Conservation (phyloP, 2,329 filamentous ascomycete species). For the Dothistroma pini region DNA sequence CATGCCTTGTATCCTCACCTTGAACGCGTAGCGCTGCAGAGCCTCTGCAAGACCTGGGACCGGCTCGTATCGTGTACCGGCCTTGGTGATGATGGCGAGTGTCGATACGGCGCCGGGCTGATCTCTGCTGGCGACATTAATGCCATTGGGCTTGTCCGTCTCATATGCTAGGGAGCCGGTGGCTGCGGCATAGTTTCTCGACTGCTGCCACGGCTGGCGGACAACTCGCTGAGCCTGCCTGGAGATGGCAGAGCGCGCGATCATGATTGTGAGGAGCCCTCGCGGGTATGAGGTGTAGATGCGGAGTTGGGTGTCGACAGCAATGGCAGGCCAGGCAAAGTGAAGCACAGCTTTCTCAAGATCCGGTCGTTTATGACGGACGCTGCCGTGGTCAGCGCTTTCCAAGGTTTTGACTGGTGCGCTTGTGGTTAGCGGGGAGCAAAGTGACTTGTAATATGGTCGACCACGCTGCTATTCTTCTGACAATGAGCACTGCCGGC, state of each 20-base stretch:
- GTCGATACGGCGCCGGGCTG: slow-evolving; percentile 83
- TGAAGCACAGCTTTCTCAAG: slow-evolving; percentile 1
- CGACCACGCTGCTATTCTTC: not conserved
- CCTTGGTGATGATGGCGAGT: slow-evolving; percentile 87
- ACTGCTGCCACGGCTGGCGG: slow-evolving; percentile 58
- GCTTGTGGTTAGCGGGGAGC: not conserved
- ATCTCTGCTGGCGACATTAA: slow-evolving; percentile 92
- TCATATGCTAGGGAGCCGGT: slow-evolving; percentile 82
- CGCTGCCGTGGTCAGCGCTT: not conserved
- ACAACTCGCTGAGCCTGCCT: slow-evolving; percentile 61
- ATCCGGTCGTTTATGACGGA: not conserved
- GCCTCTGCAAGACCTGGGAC: slow-evolving; percentile 85
- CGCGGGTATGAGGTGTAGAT: slow-evolving; percentile 22
- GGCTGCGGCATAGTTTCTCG: slow-evolving; percentile 63
- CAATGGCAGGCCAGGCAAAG: slow-evolving; percentile 1
- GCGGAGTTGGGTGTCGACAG: not conserved
- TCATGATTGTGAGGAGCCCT: slow-evolving; percentile 48
- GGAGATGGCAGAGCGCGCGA: slow-evolving; percentile 63
- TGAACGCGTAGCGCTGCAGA: slow-evolving; percentile 95
- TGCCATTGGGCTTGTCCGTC: slow-evolving; percentile 75
- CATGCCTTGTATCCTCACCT: slow-evolving; percentile 55
- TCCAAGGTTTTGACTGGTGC: not conserved
- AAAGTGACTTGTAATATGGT: not conserved
- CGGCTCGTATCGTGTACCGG: slow-evolving; percentile 88
- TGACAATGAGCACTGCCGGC: not conserved